Evolutionary conservation across 495 filamentous ascomycete genomes (phyloP), one percentile per base, ranked within the genome.

Genomic region (Thozetella sp.): DNA sequence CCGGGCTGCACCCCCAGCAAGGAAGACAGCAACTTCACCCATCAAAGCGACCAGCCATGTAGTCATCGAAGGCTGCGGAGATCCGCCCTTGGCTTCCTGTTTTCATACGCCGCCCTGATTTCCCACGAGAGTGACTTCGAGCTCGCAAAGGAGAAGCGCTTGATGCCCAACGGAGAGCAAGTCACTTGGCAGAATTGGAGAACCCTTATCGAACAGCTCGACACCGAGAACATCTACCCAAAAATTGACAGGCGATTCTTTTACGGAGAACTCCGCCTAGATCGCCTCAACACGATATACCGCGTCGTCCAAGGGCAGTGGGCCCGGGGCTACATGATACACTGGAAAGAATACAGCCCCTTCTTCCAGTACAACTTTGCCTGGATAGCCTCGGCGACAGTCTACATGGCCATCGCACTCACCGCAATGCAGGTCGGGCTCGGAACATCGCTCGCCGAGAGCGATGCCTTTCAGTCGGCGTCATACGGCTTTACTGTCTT

Each of bases 371-470:
- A 81, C 11, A 82, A 85, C 55, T 74, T 85, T 25, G 69, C 73
- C 1, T 72, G 74, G 63, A 46, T 87, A 0, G 67, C 77, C 0
- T 65, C 75, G 3, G 67, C 70, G 1, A 73, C 80, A 9, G 76
- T 79, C 10, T 88, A 83, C 58, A 66, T 87, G 22, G 78, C 73
- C n/a, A 64, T 86, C 10, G 79, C 84, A 3, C 68, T 87, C 54
- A 76, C 79, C 0, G 85, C 83, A 25, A 82, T 88, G 78, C 85
- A 87, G 62, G 84, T 87, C 43, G 86, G 84, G 0, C 69, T 85
- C 0, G 76, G 73, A 6, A 81, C 80, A 0, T 55, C 54, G 2
- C 68, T 87, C 0, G 34, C 66, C 6, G 34, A 56, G 0, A 79
- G 75, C 57, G 37, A 56, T 3, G 25, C 72, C 1, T 87, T 87